Conservation (phyloP, 495 filamentous ascomycete genomes). For the Podospora bellae-mahoneyi region DNA sequence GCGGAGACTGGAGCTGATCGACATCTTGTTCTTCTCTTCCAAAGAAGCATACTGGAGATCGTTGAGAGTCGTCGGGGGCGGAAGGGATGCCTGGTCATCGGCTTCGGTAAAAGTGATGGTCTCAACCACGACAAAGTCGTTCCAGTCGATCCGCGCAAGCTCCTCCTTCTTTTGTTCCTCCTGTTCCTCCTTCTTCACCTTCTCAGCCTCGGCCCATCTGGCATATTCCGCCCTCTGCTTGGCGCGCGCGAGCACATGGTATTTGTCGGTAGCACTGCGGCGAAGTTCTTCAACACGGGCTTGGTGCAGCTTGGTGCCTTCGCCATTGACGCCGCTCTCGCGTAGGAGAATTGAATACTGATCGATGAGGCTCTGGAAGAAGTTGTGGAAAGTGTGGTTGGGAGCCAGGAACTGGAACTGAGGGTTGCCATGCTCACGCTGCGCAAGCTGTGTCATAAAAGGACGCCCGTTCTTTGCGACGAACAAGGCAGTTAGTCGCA, state of each 20-base stretch:
- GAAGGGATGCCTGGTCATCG: conserved; percentile 82
- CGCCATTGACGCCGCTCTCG: conserved; percentile 63
- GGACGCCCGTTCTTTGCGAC: conserved; percentile 86
- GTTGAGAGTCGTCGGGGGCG: conserved; percentile 80
- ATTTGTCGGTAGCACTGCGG: conserved; percentile 74
- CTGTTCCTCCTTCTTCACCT: conserved; percentile 83
- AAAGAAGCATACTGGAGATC: conserved; percentile 91
- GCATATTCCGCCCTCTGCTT: conserved; percentile 83
- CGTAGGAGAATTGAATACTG: conserved; percentile 86
- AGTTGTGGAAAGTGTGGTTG: conserved; percentile 92
- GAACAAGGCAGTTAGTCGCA: conserved; percentile 84
- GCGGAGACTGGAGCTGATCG: conserved; percentile 71
- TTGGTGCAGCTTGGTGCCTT: conserved; percentile 63
- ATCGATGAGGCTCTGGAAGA: conserved; percentile 86
- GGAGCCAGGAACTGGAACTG: conserved; percentile 97
- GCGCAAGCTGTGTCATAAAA: conserved; percentile 83
- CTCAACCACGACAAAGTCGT: conserved; percentile 94
- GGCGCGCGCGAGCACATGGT: conserved; percentile 73
- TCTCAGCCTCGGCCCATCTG: conserved; percentile 79
- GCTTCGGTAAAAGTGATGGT: conserved; percentile 89
- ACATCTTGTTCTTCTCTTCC: conserved; percentile 89
- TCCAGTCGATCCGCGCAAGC: conserved; percentile 95
- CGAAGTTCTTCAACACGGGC: conserved; percentile 70
- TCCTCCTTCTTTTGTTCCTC: conserved; percentile 78
- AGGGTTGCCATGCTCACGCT: conserved; percentile 84